A percentile compares a stretch with the other conserved stretches of the same genome.
These are phyloP conservation scores for Fonsecaea erecta DNA, from an alignment of 2,329 filamentous ascomycete species.

Conservation along the genomic window DNA sequence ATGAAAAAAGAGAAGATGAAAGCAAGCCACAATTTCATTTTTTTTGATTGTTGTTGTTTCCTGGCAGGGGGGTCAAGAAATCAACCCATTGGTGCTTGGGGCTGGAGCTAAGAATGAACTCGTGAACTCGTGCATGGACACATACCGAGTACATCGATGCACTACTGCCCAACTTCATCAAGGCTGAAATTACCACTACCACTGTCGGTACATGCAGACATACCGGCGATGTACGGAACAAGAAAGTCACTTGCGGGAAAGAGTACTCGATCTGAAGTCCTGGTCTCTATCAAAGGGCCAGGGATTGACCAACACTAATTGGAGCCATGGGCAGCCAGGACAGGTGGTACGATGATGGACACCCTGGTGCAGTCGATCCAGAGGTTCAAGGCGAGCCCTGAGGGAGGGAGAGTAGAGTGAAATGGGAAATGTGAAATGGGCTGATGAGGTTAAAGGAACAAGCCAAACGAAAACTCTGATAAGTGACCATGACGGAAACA, in stretches of 20 bases:
- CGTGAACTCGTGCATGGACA: too few relatives aligned
- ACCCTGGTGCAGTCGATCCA: too few relatives aligned
- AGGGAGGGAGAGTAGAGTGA: neutral
- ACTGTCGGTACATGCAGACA: slow-evolving; percentile 9
- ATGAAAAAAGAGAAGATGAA: too few relatives aligned
- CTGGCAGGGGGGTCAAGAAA: neutral
- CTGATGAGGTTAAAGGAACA: neutral
- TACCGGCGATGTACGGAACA: neutral
- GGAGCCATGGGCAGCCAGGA: too few relatives aligned
- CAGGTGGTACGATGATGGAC: neutral
- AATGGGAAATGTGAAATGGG: neutral
- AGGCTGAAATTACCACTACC: slow-evolving; percentile 14
- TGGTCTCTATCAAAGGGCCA: too few relatives aligned
- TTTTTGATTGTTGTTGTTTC: too few relatives aligned
- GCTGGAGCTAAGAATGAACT: neutral
- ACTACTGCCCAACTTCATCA: neutral
- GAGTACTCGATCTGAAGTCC: neutral
- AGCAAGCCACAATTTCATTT: neutral
- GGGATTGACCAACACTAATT: too few relatives aligned
- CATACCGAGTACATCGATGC: too few relatives aligned
- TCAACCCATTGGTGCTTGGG: neutral
- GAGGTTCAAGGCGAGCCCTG: too few relatives aligned
- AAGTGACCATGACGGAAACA: neutral
- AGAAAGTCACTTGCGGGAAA: neutral
- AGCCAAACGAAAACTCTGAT: neutral